Base-by-base conservation (phyloP, 495 filamentous ascomycete genomes). In the Terfezia boudieri region DNA sequence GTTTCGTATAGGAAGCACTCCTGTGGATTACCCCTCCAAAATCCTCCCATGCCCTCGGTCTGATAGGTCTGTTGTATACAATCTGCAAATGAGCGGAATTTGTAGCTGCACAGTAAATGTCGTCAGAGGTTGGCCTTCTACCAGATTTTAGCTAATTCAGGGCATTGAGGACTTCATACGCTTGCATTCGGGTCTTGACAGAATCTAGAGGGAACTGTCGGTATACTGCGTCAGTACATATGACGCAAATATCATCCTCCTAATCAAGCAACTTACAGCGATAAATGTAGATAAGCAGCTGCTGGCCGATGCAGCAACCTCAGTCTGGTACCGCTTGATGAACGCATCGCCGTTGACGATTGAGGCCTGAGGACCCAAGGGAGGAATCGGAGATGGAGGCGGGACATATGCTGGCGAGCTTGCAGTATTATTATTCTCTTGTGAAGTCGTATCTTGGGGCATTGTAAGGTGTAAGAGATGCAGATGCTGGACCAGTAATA, bases 171-270 rank as follows among this genome's bases (percentile, higher is more conserved):
- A 32, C 52, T 51, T 60, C 74, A 56, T 69, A 78, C 72, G 71
- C 69, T 71, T 89, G 84, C 79, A 89, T 84, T 55, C 84, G 81
- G 36, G 83, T 85, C 68, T 89, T 89, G 59, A 87, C 78, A 51
- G 82, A 86, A 66, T 89, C 84, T 53, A 89, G 71, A 32, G 84
- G 84, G 64, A 85, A 89, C 76, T 79, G 56, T 14, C n/a, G 20
- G 20, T 20, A 20, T 20, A 7, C 26, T 32, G 26, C 26, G 26
- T 32, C 26, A 32, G 26, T 32, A 4, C 4, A 32, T 32, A 32
- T 7, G 26, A 1, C 26, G 20, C 20, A 32, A 5, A 32, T 32
- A 32, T 32, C 26, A 4, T 32, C 26, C 26, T 32, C 26, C 0
- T 7, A 32, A 32, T 7, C 26, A 32, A 32, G 26, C 46, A n/a